A percentile compares a stretch with the other conserved stretches of the same genome.
Evolutionary conservation across 2,329 filamentous ascomycete species (phyloP).

Genomic region (Knufia petricola): DNA sequence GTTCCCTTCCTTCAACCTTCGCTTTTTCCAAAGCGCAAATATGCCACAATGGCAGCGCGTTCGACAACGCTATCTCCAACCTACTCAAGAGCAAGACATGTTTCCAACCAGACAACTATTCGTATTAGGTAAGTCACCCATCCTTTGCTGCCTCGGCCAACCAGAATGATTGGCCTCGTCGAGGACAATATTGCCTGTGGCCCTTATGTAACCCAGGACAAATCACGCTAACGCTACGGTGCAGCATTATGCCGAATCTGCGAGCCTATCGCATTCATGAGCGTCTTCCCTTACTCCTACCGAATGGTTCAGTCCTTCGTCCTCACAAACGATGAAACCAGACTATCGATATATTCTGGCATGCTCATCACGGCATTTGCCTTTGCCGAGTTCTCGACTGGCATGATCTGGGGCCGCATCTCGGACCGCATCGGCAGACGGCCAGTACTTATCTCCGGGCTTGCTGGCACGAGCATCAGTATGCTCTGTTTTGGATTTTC

Average conservation of each 20-base stretch:
- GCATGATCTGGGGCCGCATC: constrained; percentile 83
- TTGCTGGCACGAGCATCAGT: constrained; percentile 83
- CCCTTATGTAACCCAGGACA: constrained; percentile 1
- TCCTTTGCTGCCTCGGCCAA: constrained; percentile 3
- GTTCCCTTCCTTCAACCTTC: too few species aligned
- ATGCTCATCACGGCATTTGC: constrained; percentile 96
- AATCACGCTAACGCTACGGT: constrained; percentile 15
- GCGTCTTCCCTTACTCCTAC: constrained; percentile 96
- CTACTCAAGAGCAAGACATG: constrained; percentile 28
- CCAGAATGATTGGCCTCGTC: too few species aligned
- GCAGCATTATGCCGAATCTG: constrained; percentile 87
- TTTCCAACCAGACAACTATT: constrained; percentile 52
- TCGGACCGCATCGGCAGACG: constrained; percentile 90
- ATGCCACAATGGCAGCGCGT: constrained; percentile 3
- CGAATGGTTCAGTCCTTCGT: constrained; percentile 92
- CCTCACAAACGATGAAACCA: constrained; percentile 65
- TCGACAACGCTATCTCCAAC: neutral
- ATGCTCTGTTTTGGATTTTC: constrained; percentile 90
- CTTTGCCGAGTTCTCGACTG: constrained; percentile 86
- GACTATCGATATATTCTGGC: constrained; percentile 85
- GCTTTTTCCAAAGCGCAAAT: neutral
- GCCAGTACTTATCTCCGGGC: constrained; percentile 79
- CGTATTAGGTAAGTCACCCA: constrained; percentile 33
- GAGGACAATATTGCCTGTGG: neutral
- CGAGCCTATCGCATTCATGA: constrained; percentile 99